Base-by-base conservation (phyloP, 495 filamentous ascomycete genomes). In the Aspergillus heteromorphus region DNA sequence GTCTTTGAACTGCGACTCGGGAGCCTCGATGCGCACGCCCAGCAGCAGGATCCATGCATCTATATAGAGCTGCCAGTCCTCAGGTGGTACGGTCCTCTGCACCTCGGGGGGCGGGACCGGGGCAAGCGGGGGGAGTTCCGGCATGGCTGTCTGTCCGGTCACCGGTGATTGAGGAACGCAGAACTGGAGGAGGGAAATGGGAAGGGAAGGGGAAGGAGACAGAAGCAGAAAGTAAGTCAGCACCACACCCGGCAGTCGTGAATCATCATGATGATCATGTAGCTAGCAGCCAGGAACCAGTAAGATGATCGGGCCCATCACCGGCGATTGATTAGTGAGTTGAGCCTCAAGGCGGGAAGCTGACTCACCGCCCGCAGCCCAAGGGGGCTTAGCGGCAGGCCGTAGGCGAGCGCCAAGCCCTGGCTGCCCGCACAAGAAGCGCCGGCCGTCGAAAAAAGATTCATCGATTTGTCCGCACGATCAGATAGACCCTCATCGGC, bases 51-150 rank as follows among this genome's bases (percentile, higher is more conserved):
- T 68, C 91, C 90, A 95, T 40, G 88, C 86, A 64, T 89, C 83
- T 16, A 93, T 67, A 65, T 86, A 92, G 30, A 79, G 74, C 51
- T 86, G 80, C 91, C 90, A 95, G 68, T 95, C 89, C 27, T 79
- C 71, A 1, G 83, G 78, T 8, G 77, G 71, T 29, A 95, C 76
- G 52, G 78, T 78, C 27, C 80, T 79, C 58, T 85, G 81, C 71
- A 90, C 82, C 49, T 73, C 71, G n/a, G 79, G 71, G 40, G 84
- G 78, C 19, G 91, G 91, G 57, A 91, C 88, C 4, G 87, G 77
- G 36, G 87, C 88, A 65, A 95, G 78, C 21, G 81, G 76, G 21
- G 89, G 89, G 17, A 89, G 75, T 27, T 66, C 59, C 66, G 79
- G 62, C 71, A 74, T 76, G 61, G 53, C 45, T n/a, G n/a, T n/a